Percentiles rank a stretch among this genome's conserved stretches.
phyloP scores from a whole-genome alignment of 306 rosid species.

The Cucurbita ficifolia region DNA sequence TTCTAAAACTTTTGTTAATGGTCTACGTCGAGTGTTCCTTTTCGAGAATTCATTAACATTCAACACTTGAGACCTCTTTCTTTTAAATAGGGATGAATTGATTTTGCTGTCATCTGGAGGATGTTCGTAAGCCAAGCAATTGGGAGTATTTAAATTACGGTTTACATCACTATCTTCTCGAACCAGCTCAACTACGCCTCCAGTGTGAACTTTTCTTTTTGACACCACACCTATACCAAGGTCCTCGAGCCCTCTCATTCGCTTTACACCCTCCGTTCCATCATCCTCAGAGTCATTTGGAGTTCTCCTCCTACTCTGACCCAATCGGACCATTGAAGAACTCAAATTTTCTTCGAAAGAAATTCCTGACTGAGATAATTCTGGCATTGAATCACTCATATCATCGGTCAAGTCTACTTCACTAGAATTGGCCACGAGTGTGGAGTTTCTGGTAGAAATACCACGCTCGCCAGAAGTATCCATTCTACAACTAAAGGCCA shows the following conservation, averaged over 20 bases:
- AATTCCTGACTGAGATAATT: slow-evolving; percentile 78
- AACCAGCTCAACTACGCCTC: slow-evolving; percentile 39
- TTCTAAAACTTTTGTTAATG: slow-evolving; percentile 80
- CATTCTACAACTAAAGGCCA: slow-evolving; percentile 24
- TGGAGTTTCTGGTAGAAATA: slow-evolving; percentile 36
- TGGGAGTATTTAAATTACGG: slow-evolving; percentile 28
- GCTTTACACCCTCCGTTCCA: slow-evolving; percentile 83
- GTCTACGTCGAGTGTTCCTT: slow-evolving; percentile 61
- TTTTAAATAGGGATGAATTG: slow-evolving; percentile 33
- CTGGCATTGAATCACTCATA: slow-evolving; percentile 54
- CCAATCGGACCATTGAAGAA: slow-evolving; percentile 49
- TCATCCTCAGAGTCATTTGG: slow-evolving; percentile 98
- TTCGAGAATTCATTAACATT: slow-evolving; percentile 48
- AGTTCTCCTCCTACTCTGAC: slow-evolving; percentile 64
- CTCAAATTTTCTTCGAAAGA: slow-evolving; percentile 73
- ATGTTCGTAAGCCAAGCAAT: slow-evolving; percentile 39
- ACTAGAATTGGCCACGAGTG: slow-evolving; percentile 32
- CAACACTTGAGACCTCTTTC: slow-evolving; percentile 69
- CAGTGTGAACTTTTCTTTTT: slow-evolving; percentile 38
- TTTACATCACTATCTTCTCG: slow-evolving; percentile 45
- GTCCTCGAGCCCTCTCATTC: slow-evolving; percentile 93
- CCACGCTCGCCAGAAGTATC: slow-evolving; percentile 38
- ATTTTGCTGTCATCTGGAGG: slow-evolving; percentile 39
- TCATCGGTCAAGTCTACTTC: slow-evolving; percentile 31
- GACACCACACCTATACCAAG: slow-evolving; percentile 53